Evolutionary conservation across 129 eudicot species (phyloP).

Genomic region (Arctium minus): DNA sequence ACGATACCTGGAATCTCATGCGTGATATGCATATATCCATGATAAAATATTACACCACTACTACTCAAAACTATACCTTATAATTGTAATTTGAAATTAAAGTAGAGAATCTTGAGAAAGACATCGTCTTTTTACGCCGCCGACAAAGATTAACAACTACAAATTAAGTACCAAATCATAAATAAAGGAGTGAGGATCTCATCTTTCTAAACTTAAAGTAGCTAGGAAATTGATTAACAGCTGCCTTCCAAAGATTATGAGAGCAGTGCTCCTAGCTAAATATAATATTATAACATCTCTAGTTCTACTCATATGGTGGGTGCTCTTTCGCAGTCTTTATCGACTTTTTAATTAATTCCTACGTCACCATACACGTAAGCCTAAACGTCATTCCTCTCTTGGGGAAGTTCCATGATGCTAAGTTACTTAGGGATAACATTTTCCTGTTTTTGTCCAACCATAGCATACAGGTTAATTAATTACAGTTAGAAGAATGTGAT

Average conservation of each 20-base stretch:
- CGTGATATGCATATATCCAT: background rate
- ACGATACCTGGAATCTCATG: constrained; percentile 10
- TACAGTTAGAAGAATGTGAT: background rate
- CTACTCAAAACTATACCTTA: background rate
- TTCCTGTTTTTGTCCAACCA: no score
- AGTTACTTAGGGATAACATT: background rate
- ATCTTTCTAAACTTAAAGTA: background rate
- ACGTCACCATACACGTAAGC: background rate
- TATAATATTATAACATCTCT: background rate
- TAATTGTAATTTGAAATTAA: background rate
- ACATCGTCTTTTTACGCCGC: constrained; percentile 1
- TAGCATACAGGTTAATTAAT: no score
- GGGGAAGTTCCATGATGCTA: background rate
- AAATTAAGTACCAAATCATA: background rate
- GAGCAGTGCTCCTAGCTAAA: background rate
- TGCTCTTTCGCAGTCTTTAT: background rate
- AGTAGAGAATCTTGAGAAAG: constrained; percentile 2
- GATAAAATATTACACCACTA: background rate
- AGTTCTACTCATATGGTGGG: background rate
- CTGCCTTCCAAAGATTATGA: background rate
- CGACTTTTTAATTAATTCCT: background rate
- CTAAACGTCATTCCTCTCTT: background rate
- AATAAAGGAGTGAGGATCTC: background rate
- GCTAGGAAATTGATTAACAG: background rate
- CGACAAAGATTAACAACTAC: background rate